Evolutionary conservation across 75 land plant species (phyloP), one percentile per base, ranked within the genome.

Genomic region (Pinus taeda): DNA sequence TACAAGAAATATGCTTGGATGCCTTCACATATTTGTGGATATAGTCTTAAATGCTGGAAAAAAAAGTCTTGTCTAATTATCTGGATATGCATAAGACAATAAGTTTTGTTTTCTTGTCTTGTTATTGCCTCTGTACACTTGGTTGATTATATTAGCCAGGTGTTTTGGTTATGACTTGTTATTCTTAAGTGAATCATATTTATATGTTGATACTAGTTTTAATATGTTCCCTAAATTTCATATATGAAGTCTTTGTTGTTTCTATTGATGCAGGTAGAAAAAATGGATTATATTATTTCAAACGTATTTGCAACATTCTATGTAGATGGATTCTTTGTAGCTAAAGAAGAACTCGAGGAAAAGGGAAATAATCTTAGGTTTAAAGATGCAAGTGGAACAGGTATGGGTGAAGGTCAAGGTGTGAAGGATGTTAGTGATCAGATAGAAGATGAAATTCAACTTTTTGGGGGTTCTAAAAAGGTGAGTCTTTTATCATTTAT

Each of bases 361-460:
- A 76, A 87, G 81, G 80, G 42, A 63, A n/a, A 60, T 57, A 45
- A 65, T 76, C 79, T 76, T 58, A 70, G 13, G 60, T 57, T 60
- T 39, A 76, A 88, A 71, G 88, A 91, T 73, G 87, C 89, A 4
- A 79, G 53, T 81, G 99, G 93, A n/a, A n/a, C n/a, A n/a, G n/a
- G n/a, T n/a, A n/a, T n/a, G n/a, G 99, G 99, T n/a, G 95, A 97
- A 81, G 99, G 99, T 76, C 86, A 84, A 67, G 99, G 99, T 60
- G 21, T 77, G 8, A 93, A 89, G 56, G 99, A 97, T 85, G 98
- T 97, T 11, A 97, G 99, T 59, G 88, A 97, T 81, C 91, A 95
- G 79, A 91, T 97, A 74, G 89, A 81, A 73, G 96, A 97, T 81
- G 98, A 97, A 79, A 89, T 91, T 66, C 99, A 97, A 77, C 88